Conservation (phyloP, 257 asterid species). For the Solanum sejunctum region DNA sequence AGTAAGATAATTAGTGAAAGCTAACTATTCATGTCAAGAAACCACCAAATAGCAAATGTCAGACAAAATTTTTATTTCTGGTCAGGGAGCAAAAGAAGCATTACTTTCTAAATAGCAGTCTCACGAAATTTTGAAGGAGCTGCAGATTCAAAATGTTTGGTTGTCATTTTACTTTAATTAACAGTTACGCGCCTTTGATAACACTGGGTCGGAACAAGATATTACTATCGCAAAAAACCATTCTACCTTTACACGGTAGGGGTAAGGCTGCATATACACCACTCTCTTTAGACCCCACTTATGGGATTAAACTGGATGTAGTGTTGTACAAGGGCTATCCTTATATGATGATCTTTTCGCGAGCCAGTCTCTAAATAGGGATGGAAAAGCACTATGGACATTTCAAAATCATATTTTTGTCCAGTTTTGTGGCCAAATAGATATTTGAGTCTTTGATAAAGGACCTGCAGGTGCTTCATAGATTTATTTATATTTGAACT, state of each 20-base stretch:
- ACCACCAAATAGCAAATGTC: not conserved
- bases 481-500: not conserved
- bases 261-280: too few species aligned
- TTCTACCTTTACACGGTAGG: too few species aligned
- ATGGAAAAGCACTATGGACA: conserved; percentile 1
- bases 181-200: not conserved
- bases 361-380: conserved; percentile 84
- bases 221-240: not conserved
- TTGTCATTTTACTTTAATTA: not conserved
- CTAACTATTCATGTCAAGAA: not conserved
- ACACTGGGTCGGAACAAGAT: not conserved
- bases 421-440: too few species aligned
- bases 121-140: not conserved
- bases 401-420: too few species aligned
- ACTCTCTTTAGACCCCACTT: too few species aligned
- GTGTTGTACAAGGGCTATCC: conserved; percentile 56
- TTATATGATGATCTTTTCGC: conserved; percentile 64
- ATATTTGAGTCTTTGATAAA: not conserved
- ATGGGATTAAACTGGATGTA: too few species aligned
- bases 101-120: not conserved
- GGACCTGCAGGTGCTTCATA: not conserved
- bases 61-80: not conserved
- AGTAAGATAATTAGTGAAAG: not conserved
- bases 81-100: not conserved
- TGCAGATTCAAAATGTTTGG: not conserved